phyloP scores from a whole-genome alignment of 2,329 filamentous ascomycete genomes.

The Scopulariopsis brevicaulis region DNA sequence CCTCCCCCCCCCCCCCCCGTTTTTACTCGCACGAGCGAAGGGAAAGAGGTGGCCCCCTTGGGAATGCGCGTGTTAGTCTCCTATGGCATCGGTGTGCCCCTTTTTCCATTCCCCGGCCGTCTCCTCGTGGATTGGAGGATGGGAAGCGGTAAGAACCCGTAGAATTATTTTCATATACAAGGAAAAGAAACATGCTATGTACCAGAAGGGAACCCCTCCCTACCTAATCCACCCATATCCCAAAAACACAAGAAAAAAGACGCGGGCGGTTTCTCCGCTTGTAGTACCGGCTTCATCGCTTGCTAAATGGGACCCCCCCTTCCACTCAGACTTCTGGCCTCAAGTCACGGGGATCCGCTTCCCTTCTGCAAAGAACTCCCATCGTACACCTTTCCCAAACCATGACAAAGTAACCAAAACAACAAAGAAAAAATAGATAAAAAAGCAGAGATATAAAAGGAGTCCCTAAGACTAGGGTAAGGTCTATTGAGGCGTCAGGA shows the following conservation, averaged over 20 bases:
- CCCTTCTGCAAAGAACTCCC: background rate
- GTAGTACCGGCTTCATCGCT: too few species aligned
- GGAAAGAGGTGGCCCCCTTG: too few species aligned
- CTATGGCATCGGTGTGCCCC: background rate
- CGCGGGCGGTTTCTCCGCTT: too few species aligned
- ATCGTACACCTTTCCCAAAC: background rate
- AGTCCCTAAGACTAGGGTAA: background rate
- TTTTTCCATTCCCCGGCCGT: background rate
- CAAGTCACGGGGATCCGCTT: background rate
- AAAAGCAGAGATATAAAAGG: background rate
- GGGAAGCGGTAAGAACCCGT: background rate
- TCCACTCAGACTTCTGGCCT: background rate
- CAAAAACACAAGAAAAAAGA: background rate
- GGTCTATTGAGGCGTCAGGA: slow-evolving; percentile 12
- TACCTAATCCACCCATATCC: background rate
- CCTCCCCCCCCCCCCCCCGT: too few species aligned
- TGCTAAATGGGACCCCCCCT: too few species aligned
- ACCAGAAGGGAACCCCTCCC: background rate
- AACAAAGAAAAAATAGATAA: background rate
- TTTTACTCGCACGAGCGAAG: too few species aligned
- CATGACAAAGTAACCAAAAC: background rate
- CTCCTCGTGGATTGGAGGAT: background rate
- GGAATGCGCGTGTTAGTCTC: too few species aligned
- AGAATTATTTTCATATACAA: background rate
- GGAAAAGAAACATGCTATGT: background rate